Evolutionary conservation across 139 green algal species (phyloP).

Genomic region (Chlorella vulgaris): DNA sequence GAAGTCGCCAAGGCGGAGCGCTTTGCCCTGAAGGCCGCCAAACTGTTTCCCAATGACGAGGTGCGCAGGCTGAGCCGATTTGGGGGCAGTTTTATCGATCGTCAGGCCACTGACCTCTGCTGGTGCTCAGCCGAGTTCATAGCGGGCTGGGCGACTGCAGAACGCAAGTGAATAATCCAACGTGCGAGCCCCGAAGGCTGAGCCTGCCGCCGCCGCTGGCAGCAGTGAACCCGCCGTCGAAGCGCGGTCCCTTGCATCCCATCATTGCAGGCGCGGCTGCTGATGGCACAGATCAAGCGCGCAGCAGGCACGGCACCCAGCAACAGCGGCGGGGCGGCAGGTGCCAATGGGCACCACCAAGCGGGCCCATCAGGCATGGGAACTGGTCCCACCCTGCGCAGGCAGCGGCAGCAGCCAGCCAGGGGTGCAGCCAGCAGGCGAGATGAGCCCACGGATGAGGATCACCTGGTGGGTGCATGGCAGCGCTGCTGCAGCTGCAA

Average conservation of each 20-base stretch:
- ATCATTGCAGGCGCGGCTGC: background rate
- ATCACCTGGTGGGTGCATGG: conserved; percentile 34
- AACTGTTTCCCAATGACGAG: conserved; percentile 59
- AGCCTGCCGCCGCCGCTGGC: background rate
- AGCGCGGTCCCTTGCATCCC: too few species aligned
- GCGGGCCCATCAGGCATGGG: conserved; percentile 22
- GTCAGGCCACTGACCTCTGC: too few species aligned
- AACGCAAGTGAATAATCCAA: too few species aligned
- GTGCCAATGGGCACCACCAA: conserved; percentile 4
- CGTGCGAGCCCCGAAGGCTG: too few species aligned
- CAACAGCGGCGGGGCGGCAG: background rate
- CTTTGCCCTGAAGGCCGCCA: conserved; percentile 64
- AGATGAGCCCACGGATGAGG: conserved; percentile 8
- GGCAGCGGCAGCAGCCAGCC: background rate
- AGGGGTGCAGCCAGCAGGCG: background rate
- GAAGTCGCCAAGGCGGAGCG: conserved; percentile 55
- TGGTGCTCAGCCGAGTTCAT: too few species aligned
- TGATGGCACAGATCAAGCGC: background rate
- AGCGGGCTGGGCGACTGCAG: too few species aligned
- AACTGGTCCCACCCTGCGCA: background rate
- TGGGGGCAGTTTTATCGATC: conserved; percentile 28
- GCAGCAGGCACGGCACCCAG: background rate
- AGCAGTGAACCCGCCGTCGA: too few species aligned
- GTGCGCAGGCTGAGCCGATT: conserved; percentile 22
- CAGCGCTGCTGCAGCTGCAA: too few species aligned